Evolutionary conservation across 23 red algal species (phyloP), one percentile per base, ranked within the genome.

Genomic region (Gracilaria caudata): DNA sequence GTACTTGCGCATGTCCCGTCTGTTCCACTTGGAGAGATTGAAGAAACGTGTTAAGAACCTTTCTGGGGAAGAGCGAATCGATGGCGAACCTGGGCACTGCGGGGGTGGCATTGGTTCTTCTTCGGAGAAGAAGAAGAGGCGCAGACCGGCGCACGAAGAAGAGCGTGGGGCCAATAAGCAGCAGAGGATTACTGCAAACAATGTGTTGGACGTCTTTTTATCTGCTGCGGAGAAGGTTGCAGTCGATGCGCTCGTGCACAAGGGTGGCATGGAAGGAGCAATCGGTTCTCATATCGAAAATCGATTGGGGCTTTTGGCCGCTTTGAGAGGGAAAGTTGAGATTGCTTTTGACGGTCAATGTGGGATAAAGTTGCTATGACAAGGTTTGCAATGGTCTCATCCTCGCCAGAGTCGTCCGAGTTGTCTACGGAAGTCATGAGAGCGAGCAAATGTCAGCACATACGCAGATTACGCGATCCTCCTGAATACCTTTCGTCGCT

Each of bases 41-140:
- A 61, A 61, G 57, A 61, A 61, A 61, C 57, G 57, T 61, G 57
- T 61, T 61, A 29, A 61, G 20, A 29, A 29, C n/a, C 26, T 26
- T 61, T n/a, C n/a, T 61, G 20, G 57, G 26, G 57, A n/a, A 61
- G 57, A 29, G 26, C 4, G 19, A 26, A 61, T n/a, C 26, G 57
- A 29, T 29, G 20, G 57, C 57, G 19, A 61, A 61, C 26, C 57
- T 26, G 26, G 57, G 26, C 26, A 61, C n/a, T 61, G 20, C 57
- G 57, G 57, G 57, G 26, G 57, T 29, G 26, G n/a, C 57, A 61
- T 61, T 29, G 57, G 26, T 61, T 45, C 43, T 45, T 45, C 43
- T 45, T 45, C 43, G 11, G 43, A 11, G 43, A 45, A 45, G 43
- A 45, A 45, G 11, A 45, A 45, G 43, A 45, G 43, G 26, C 26